Percentiles rank a stretch among this genome's conserved stretches.
Evolutionary conservation across 306 rosid genomes (phyloP).

Genomic region (Styphnolobium japonicum): DNA sequence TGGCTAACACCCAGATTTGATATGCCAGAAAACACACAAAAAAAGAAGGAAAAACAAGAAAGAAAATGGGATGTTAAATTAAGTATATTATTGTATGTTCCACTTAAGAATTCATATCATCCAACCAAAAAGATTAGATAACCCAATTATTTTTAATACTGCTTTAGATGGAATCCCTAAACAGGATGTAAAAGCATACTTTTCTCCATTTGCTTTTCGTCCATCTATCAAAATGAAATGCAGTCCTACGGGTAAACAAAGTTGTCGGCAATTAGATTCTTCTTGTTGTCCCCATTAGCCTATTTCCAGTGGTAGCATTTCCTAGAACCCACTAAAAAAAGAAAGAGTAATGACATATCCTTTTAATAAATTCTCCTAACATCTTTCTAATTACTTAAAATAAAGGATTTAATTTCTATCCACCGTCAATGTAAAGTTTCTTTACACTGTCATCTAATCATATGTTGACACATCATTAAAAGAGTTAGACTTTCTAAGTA

Average conservation of each 20-base stretch:
- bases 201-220: neutral
- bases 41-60: neutral
- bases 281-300: conserved; percentile 20
- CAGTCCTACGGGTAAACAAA: neutral
- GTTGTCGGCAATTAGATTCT: conserved; percentile 3
- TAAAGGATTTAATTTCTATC: too few relatives aligned
- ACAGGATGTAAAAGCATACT: conserved; percentile 32
- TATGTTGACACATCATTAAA: too few relatives aligned
- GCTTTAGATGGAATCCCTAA: neutral
- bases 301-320: neutral
- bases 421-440: too few relatives aligned
- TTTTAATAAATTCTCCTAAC: too few relatives aligned
- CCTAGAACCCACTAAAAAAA: neutral
- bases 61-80: neutral
- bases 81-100: neutral
- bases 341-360: too few relatives aligned
- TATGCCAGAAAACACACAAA: neutral
- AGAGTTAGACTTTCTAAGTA: too few relatives aligned
- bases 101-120: neutral
- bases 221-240: neutral
- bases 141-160: neutral
- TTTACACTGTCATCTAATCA: too few relatives aligned
- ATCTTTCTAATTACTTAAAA: too few relatives aligned
- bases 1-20: neutral
- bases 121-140: neutral